A percentile compares a stretch with the other conserved stretches of the same genome.
phyloP scores from a whole-genome alignment of 345 rosid genomes.

The Psidium friedrichsthalianum region DNA sequence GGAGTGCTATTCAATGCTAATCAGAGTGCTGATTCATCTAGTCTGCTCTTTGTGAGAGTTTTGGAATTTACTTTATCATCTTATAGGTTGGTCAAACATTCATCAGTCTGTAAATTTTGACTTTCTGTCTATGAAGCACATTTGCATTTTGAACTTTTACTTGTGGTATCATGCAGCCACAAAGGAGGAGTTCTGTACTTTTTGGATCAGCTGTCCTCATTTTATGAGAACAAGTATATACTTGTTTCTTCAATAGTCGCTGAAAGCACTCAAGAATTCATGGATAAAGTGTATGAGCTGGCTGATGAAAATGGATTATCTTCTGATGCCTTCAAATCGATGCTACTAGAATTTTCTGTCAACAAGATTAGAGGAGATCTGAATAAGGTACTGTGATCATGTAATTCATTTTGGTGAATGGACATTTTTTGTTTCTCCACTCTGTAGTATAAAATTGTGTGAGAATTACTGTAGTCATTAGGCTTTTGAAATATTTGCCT shows the following conservation, averaged over 20 bases:
- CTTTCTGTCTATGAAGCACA: background rate
- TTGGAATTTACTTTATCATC: slow-evolving; percentile 60
- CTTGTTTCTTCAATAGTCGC: slow-evolving; percentile 32
- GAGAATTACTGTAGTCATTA: background rate
- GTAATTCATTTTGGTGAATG: background rate
- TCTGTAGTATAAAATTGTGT: background rate
- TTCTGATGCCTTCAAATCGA: slow-evolving; percentile 43
- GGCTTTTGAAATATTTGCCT: background rate
- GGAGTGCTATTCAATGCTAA: slow-evolving; percentile 66
- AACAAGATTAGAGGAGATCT: slow-evolving; percentile 33
- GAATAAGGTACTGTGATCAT: slow-evolving; percentile 40
- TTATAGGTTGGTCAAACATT: slow-evolving; percentile 50
- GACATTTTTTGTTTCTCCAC: background rate
- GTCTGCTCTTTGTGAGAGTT: slow-evolving; percentile 56
- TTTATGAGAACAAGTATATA: slow-evolving; percentile 52
- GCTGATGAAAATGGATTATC: slow-evolving; percentile 69
- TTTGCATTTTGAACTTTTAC: slow-evolving; percentile 3
- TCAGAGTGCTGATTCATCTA: slow-evolving; percentile 33
- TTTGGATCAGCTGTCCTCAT: slow-evolving; percentile 66
- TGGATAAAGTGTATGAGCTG: slow-evolving; percentile 63
- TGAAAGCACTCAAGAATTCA: slow-evolving; percentile 40
- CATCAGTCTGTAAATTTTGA: background rate
- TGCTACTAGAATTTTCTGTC: slow-evolving; percentile 33
- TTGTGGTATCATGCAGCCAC: slow-evolving; percentile 41
- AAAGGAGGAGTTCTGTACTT: slow-evolving; percentile 61